phyloP scores from a whole-genome alignment of 108 stramenopile species.

The Chaetoceros tenuissimus region DNA sequence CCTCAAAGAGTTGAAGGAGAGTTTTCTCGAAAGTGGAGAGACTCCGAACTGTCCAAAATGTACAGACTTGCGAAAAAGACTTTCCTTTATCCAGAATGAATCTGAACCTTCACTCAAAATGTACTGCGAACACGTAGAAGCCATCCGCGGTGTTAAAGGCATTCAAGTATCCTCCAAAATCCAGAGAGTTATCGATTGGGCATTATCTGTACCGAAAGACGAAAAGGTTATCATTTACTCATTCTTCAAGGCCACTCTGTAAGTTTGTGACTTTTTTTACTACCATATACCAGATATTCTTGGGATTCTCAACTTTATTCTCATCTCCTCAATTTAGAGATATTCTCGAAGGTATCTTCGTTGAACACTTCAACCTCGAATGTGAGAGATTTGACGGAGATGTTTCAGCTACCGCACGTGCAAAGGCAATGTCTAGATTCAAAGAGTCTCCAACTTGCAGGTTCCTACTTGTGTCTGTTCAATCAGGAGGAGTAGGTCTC shows the following conservation, averaged over 20 bases:
- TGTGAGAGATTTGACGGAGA: conserved; percentile 39
- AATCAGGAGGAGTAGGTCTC: conserved; percentile 34
- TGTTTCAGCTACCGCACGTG: conserved; percentile 14
- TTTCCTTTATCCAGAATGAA: too few relatives aligned
- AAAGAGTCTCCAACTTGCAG: conserved; percentile 15
- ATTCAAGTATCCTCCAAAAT: conserved; percentile 34
- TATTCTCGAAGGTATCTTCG: conserved; percentile 31
- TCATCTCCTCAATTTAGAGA: too few relatives aligned
- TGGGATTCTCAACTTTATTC: too few relatives aligned
- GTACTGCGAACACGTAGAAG: background rate
- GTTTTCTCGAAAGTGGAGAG: background rate
- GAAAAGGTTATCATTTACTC: conserved; percentile 31
- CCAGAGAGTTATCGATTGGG: conserved; percentile 21
- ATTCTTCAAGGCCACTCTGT: conserved; percentile 32
- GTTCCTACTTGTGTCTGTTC: conserved; percentile 31
- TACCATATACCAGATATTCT: too few relatives aligned
- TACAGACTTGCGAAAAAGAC: conserved; percentile 13
- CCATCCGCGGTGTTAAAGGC: conserved; percentile 13
- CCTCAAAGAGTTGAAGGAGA: conserved; percentile 13
- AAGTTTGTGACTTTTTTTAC: too few relatives aligned
- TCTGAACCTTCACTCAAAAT: too few relatives aligned
- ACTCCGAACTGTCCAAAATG: conserved; percentile 18
- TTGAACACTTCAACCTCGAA: conserved; percentile 18
- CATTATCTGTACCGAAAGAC: conserved; percentile 12
- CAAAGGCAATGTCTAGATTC: conserved; percentile 21